A percentile compares a stretch with the other conserved stretches of the same genome.
Evolutionary conservation across 352 stramenopile species (phyloP).

Genomic region (Lagenidium giganteum): DNA sequence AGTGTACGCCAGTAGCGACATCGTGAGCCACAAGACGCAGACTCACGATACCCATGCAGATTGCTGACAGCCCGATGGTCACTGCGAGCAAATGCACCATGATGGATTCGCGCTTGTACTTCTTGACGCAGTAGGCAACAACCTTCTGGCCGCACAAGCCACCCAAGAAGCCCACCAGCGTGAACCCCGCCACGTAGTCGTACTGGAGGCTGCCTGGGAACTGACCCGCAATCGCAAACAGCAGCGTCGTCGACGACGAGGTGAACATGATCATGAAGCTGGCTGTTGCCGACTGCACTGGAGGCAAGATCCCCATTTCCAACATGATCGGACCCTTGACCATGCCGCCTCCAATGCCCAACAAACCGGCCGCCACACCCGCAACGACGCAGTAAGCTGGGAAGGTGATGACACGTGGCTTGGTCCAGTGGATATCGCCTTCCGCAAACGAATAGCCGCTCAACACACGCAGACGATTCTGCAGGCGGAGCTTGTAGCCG

Average conservation of each 20-base stretch:
- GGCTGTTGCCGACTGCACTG: conserved; percentile 87
- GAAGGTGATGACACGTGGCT: conserved; percentile 85
- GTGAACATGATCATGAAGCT: conserved; percentile 90
- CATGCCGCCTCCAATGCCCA: conserved; percentile 96
- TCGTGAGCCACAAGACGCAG: conserved; percentile 51
- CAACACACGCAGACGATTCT: conserved; percentile 71
- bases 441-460: conserved; percentile 76
- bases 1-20: conserved; percentile 44
- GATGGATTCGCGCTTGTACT: conserved; percentile 86
- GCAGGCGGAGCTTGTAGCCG: conserved; percentile 49
- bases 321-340: conserved; percentile 98
- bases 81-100: conserved; percentile 70
- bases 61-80: conserved; percentile 66
- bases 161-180: conserved; percentile 87
- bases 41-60: conserved; percentile 68
- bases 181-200: conserved; percentile 91
- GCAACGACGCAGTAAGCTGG: conserved; percentile 91
- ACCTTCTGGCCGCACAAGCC: conserved; percentile 70
- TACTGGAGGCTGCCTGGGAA: conserved; percentile 72
- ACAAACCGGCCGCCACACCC: conserved; percentile 92
- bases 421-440: conserved; percentile 95
- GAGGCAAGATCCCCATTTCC: conserved; percentile 92
- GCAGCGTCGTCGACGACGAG: conserved; percentile 92
- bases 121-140: conserved; percentile 88
- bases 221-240: conserved; percentile 79